phyloP scores from a whole-genome alignment of 805 yeast species.

The Metschnikowia gelsemii region DNA sequence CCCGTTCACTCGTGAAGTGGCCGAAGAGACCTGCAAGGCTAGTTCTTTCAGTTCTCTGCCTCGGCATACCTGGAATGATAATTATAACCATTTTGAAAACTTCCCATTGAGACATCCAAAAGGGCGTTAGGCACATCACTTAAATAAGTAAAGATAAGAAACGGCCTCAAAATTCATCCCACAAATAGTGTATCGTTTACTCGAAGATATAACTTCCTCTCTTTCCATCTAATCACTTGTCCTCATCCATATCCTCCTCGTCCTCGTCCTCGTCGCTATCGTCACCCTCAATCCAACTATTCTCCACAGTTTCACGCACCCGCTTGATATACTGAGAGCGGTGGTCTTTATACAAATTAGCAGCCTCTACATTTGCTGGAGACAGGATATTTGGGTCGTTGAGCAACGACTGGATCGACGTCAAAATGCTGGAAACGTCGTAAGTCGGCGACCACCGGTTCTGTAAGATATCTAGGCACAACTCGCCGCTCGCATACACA shows the following conservation, averaged over 20 bases:
- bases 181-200: not conserved
- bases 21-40: no score
- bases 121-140: no score
- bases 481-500: slow-evolving; percentile 92
- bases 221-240: not conserved
- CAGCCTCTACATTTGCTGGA: slow-evolving; percentile 98
- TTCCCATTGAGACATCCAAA: no score
- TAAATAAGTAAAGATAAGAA: no score
- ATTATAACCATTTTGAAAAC: no score
- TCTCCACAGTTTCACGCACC: slow-evolving; percentile 93
- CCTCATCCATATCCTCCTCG: slow-evolving; percentile 15
- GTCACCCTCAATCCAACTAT: slow-evolving; percentile 85
- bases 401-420: slow-evolving; percentile 85
- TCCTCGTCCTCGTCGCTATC: slow-evolving; percentile 44
- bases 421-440: slow-evolving; percentile 92
- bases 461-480: slow-evolving; percentile 92
- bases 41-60: no score
- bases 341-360: slow-evolving; percentile 92
- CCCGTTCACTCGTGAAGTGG: no score
- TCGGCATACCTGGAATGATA: no score
- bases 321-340: slow-evolving; percentile 87
- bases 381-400: slow-evolving; percentile 96
- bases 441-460: slow-evolving; percentile 99
- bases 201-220: not conserved
- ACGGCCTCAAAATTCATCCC: no score